These are phyloP conservation scores for Chlorella ohadii DNA, from an alignment of 139 green algal species.

Conservation along the genomic window DNA sequence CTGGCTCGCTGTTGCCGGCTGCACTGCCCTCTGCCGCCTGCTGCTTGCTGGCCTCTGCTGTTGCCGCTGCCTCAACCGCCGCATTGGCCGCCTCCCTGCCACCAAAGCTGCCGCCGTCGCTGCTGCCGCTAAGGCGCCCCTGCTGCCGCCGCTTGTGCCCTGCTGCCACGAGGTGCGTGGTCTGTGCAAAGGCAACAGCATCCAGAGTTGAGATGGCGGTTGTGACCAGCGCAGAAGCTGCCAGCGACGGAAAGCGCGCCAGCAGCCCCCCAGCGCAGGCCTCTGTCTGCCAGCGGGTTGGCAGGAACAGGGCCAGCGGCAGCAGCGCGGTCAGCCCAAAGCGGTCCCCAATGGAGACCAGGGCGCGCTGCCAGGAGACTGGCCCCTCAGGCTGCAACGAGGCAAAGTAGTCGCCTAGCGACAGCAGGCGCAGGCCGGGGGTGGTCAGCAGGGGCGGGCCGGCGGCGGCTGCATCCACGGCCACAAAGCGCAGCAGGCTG, in stretches of 20 bases:
- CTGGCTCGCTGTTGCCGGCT: background rate
- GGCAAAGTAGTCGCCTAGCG: conserved; percentile 35
- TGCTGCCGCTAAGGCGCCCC: background rate
- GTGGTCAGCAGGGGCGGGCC: background rate
- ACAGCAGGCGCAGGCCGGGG: background rate
- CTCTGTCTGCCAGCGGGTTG: conserved; percentile 1
- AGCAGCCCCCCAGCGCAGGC: background rate
- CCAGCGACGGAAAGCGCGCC: conserved; percentile 4
- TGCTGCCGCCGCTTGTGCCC: background rate
- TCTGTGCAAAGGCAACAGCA: background rate
- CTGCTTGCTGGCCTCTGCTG: no score
- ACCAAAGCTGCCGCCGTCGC: background rate
- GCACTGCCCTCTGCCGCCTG: no score
- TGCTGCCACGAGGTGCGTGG: background rate
- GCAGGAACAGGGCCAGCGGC: conserved; percentile 35
- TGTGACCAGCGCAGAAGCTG: background rate
- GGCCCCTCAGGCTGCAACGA: background rate
- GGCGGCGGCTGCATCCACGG: background rate
- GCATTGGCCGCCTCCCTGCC: no score
- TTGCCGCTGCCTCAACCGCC: no score
- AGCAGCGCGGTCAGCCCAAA: conserved; percentile 6
- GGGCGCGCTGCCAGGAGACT: conserved; percentile 1
- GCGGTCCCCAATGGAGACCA: conserved; percentile 16
- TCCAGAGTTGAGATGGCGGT: conserved; percentile 2
- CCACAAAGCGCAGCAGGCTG: background rate